These are phyloP conservation scores for Micractinium sp. DNA, from an alignment of 139 green algal species.

Conservation along the genomic window DNA sequence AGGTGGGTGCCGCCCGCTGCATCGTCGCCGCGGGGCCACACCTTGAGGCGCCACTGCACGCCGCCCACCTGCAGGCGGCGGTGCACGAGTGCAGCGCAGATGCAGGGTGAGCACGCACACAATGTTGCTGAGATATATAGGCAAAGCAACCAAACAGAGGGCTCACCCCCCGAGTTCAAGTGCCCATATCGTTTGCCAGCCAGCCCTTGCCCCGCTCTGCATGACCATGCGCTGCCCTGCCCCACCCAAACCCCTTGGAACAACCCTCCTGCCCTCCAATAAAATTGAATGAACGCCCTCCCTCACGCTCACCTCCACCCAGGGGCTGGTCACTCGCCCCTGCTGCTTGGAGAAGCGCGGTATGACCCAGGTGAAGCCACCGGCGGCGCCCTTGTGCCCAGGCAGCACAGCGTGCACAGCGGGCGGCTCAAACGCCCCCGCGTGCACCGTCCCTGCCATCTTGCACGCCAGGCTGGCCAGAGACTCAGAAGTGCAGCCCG, in stretches of 20 bases:
- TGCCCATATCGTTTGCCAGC: too few species aligned
- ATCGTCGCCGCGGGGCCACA: slow-evolving; percentile 24
- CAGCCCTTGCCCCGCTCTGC: neutral
- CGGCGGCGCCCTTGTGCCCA: neutral
- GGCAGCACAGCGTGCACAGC: neutral
- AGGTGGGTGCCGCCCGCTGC: slow-evolving; percentile 25
- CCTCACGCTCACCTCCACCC: slow-evolving; percentile 13
- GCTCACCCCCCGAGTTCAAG: too few species aligned
- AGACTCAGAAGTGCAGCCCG: neutral
- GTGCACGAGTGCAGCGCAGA: neutral
- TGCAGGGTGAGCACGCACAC: neutral
- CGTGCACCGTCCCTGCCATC: slow-evolving; percentile 21
- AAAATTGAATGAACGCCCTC: too few species aligned
- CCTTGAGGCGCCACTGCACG: slow-evolving; percentile 32
- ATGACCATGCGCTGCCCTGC: neutral
- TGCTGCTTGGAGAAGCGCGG: slow-evolving; percentile 18
- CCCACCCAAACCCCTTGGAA: neutral
- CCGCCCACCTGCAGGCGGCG: slow-evolving; percentile 15
- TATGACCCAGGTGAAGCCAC: slow-evolving; percentile 29
- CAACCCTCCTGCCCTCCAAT: too few species aligned
- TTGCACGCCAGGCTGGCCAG: slow-evolving; percentile 28
- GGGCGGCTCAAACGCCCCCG: slow-evolving; percentile 25
- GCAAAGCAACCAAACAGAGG: too few species aligned
- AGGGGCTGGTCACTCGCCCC: neutral
- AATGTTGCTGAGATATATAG: too few species aligned